Evolutionary conservation across 352 stramenopile genomes (phyloP).

Genomic region (Globisporangium echinulatum): DNA sequence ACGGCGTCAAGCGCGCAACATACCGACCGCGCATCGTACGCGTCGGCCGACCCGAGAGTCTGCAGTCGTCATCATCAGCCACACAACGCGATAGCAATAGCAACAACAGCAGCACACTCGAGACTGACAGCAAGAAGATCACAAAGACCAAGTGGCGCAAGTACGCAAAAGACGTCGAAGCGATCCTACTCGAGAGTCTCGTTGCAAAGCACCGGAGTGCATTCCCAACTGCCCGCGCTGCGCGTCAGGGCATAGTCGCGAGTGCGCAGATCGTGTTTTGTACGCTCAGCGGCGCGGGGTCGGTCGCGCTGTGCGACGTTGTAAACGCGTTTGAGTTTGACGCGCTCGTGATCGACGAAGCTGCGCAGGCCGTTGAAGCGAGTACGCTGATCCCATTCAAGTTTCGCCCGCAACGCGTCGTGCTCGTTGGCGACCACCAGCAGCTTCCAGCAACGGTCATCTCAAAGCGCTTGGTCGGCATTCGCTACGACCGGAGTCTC

Average conservation of each 20-base stretch:
- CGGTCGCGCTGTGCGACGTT: conserved; percentile 64
- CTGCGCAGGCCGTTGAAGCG: conserved; percentile 95
- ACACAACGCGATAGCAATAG: conserved; percentile 8
- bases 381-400: conserved; percentile 96
- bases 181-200: conserved; percentile 62
- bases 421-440: conserved; percentile 94
- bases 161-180: conserved; percentile 62
- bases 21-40: conserved; percentile 68
- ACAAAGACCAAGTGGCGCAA: conserved; percentile 71
- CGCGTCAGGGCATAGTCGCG: conserved; percentile 62
- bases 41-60: conserved; percentile 53
- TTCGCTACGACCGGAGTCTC: conserved; percentile 91
- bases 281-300: conserved; percentile 76
- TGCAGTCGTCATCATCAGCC: conserved; percentile 16
- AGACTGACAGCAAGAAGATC: conserved; percentile 32
- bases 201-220: conserved; percentile 54
- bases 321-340: conserved; percentile 91
- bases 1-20: conserved; percentile 34
- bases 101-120: conserved; percentile 9
- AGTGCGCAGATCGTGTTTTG: conserved; percentile 82
- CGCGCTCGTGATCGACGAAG: conserved; percentile 96
- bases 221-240: conserved; percentile 46
- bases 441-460: conserved; percentile 98
- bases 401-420: conserved; percentile 71
- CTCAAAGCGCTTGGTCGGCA: conserved; percentile 75